These are phyloP conservation scores for Mycena rosella DNA, from an alignment of 768 basidiomycete species.

Conservation along the genomic window DNA sequence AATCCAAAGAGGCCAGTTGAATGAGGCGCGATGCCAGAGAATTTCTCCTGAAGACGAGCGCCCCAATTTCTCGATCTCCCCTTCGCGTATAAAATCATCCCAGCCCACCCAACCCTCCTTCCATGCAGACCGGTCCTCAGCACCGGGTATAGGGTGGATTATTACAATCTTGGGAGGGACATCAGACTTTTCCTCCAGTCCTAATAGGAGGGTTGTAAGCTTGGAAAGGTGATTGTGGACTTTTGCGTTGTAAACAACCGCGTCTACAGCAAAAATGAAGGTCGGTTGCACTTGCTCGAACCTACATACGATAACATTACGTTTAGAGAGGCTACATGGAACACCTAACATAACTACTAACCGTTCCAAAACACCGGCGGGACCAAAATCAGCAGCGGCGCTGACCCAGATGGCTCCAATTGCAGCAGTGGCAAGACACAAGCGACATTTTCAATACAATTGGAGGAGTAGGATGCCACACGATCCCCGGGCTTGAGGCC, in stretches of 20 bases:
- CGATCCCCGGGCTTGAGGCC: conserved; percentile 76
- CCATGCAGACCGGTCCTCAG: conserved; percentile 54
- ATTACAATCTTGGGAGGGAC: conserved; percentile 67
- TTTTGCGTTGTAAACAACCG: conserved; percentile 82
- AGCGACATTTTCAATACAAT: conserved; percentile 82
- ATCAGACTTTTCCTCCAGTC: conserved; percentile 55
- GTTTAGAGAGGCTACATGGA: background rate
- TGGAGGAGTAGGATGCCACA: conserved; percentile 83
- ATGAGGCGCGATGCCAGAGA: conserved; percentile 69
- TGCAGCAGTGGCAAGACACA: conserved; percentile 76
- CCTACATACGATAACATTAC: conserved; percentile 46
- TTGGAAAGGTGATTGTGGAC: conserved; percentile 77
- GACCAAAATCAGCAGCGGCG: conserved; percentile 87
- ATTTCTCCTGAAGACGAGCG: conserved; percentile 69
- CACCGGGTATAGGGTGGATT: conserved; percentile 59
- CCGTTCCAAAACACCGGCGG: conserved; percentile 82
- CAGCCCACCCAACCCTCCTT: conserved; percentile 64
- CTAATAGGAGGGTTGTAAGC: conserved; percentile 66
- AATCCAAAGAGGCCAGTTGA: conserved; percentile 89
- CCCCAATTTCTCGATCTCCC: conserved; percentile 60
- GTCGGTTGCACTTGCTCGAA: conserved; percentile 85
- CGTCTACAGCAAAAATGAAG: conserved; percentile 80
- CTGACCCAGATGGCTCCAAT: conserved; percentile 88
- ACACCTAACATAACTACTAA: conserved; percentile 40
- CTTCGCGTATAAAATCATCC: conserved; percentile 65